Evolutionary conservation across 1,284 basidiomycete species (phyloP), one percentile per base, ranked within the genome.

Genomic region (Ceratobasidium sp.): DNA sequence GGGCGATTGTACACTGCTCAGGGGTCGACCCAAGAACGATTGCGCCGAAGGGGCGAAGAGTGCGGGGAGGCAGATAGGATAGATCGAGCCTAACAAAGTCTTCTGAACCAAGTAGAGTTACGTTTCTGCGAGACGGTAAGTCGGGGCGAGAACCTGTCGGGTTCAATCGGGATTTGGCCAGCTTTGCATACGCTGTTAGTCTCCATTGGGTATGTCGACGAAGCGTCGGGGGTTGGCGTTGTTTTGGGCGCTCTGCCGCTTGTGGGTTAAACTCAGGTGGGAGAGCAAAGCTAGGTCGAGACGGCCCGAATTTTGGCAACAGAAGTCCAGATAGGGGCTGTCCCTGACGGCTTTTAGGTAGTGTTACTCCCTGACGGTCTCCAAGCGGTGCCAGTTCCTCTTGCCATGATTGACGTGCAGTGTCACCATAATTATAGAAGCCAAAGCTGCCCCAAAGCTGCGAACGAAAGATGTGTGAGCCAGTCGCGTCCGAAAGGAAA

Each of bases 101-200:
- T 30, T 33, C 33, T 14, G 46, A 69, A 3, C 67, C 52, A 35
- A 18, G 16, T 20, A 57, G 67, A 14, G 67, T 38, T 69, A 38
- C n/a, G 23, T 55, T 69, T 23, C 20, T 50, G 8, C 67, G 67
- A 57, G 20, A 18, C 4, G 52, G 52, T 50, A 69, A n/a, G 30
- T 10, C 20, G 52, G 67, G 30, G 33, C 67, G 67, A 55, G 52
- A n/a, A 30, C 23, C 6, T 41, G 67, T 69, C 27, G 52, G 20
- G 35, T 69, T 69, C 30, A 69, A 41, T 7, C 50, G 67, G 7
- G 52, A 69, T 41, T 41, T 38, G 33, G 67, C 27, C 3, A 69
- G 35, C 20, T 12, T 41, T 20, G 55, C 67, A 50, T 41, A 52
- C 18, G 48, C 35, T 3, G 67, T 41, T 16, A 33, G n/a, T 52